A percentile compares a stretch with the other conserved stretches of the same genome.
Conservation (phyloP, 352 stramenopile species). For the Phytophthora macrochlamydospora region DNA sequence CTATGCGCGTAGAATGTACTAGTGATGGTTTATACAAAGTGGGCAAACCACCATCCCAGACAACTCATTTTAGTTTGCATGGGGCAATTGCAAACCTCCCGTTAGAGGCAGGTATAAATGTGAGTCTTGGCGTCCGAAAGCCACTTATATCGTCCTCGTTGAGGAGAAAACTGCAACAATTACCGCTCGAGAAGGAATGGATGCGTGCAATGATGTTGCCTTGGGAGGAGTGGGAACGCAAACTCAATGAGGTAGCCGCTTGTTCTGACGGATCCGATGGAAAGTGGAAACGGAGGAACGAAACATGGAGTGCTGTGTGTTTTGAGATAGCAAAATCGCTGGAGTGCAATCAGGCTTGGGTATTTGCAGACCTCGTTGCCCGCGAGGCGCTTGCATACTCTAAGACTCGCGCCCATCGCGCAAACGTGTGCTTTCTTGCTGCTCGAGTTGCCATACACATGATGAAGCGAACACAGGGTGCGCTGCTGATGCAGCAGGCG, state of each 20-base stretch:
- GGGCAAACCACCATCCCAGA: conserved; percentile 38
- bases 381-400: conserved; percentile 30
- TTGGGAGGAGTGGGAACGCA: conserved; percentile 40
- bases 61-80: conserved; percentile 49
- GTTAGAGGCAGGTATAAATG: conserved; percentile 38
- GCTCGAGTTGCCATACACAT: conserved; percentile 25
- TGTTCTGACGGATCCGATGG: conserved; percentile 7
- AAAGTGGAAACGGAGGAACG: conserved; percentile 35
- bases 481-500: conserved; percentile 37
- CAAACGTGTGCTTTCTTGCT: conserved; percentile 36
- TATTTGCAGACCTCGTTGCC: conserved; percentile 32
- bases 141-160: conserved; percentile 22
- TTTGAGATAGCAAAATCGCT: conserved; percentile 43
- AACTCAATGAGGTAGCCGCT: conserved; percentile 19
- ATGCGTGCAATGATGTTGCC: conserved; percentile 19
- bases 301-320: conserved; percentile 47
- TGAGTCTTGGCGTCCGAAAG: conserved; percentile 42
- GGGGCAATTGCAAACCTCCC: conserved; percentile 45
- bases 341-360: conserved; percentile 43
- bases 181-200: conserved; percentile 10
- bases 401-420: conserved; percentile 28
- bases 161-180: conserved; percentile 16
- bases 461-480: conserved; percentile 25
- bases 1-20: conserved; percentile 43
- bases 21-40: conserved; percentile 34